Conservation (phyloP, 345 rosid species). For the Eutrema japonicum region DNA sequence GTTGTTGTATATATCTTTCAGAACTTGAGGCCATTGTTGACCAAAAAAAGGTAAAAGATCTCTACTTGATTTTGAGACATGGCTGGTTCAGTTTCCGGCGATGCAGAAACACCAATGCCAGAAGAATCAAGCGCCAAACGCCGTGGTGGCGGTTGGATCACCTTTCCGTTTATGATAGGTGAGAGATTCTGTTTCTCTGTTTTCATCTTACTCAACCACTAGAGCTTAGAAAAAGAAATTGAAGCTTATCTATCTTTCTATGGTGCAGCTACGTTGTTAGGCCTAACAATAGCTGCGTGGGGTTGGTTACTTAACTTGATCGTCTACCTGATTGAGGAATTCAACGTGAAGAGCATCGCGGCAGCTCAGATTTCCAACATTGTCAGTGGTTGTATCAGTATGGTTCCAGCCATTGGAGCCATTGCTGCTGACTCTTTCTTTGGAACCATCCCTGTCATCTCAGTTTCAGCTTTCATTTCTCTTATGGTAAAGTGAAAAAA, state of each 20-base stretch:
- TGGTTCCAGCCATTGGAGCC: constrained; percentile 51
- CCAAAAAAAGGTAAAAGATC: neutral
- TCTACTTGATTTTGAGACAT: constrained; percentile 25
- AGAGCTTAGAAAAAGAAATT: neutral
- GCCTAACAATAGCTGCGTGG: constrained; percentile 46
- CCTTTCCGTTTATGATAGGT: constrained; percentile 64
- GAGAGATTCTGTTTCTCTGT: constrained; percentile 24
- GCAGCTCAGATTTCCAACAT: constrained; percentile 52
- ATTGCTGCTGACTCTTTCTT: constrained; percentile 54
- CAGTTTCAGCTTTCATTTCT: constrained; percentile 52
- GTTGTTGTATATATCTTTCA: constrained; percentile 9
- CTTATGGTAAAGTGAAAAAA: constrained; percentile 40
- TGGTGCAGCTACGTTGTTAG: constrained; percentile 47
- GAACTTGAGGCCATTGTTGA: constrained; percentile 20
- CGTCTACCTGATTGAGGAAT: constrained; percentile 46
- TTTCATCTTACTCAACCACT: constrained; percentile 2
- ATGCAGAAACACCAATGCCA: constrained; percentile 26
- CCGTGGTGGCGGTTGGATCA: constrained; percentile 53
- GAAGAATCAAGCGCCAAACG: constrained; percentile 26
- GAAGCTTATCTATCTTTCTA: neutral
- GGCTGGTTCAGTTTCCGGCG: constrained; percentile 27
- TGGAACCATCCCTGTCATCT: constrained; percentile 49
- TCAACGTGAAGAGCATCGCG: constrained; percentile 51
- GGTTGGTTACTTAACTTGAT: constrained; percentile 58
- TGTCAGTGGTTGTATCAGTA: constrained; percentile 45